Evolutionary conservation across 176 grass and related monocot genomes (phyloP).

Genomic region (Melocanna baccifera): DNA sequence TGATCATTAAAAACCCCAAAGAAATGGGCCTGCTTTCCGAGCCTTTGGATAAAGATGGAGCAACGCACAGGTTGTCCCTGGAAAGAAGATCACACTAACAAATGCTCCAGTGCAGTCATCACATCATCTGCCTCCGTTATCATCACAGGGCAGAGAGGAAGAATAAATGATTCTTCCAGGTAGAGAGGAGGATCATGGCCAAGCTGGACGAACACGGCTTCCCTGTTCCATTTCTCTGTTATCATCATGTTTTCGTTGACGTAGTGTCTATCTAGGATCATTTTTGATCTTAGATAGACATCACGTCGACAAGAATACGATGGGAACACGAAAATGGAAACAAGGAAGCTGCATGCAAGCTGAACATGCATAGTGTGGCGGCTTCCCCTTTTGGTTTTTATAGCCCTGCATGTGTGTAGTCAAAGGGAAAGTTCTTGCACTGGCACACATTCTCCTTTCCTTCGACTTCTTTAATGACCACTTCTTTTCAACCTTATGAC

Average conservation of each 20-base stretch:
- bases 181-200: constrained; percentile 27
- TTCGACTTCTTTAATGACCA: not conserved
- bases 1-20: not conserved
- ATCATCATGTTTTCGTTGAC: no score
- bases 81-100: not conserved
- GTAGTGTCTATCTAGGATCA: no score
- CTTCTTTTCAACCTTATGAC: no score
- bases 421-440: constrained; percentile 22
- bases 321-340: no score
- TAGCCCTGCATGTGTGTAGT: constrained; percentile 6
- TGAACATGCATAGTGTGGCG: constrained; percentile 33
- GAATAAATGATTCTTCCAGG: not conserved
- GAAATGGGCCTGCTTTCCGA: not conserved
- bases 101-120: not conserved
- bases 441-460: not conserved
- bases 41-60: constrained; percentile 18
- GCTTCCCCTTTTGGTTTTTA: constrained; percentile 32
- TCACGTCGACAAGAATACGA: no score
- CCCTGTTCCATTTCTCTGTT: no score
- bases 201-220: no score
- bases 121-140: not conserved
- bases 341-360: no score
- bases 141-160: not conserved
- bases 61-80: constrained; percentile 12
- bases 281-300: no score